These are phyloP conservation scores for Pseudocercospora macadamiae DNA, from an alignment of 2,329 filamentous ascomycete genomes.

Conservation along the genomic window DNA sequence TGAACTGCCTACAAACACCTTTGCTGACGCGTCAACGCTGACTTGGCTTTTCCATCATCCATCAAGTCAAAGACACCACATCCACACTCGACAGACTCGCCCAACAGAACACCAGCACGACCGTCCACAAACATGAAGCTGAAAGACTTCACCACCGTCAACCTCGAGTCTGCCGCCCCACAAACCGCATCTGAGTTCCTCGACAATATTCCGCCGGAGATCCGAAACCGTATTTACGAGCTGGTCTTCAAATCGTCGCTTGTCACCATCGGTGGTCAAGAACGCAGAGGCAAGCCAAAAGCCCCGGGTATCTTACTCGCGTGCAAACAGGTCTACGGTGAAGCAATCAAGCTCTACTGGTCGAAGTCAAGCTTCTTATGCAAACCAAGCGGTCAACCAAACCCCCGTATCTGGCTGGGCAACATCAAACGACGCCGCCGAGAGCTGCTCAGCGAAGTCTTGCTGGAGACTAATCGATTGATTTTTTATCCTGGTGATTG, in stretches of 20 bases:
- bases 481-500: too few relatives aligned
- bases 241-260: neutral
- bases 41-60: too few relatives aligned
- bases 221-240: conserved; percentile 15
- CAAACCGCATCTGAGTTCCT: neutral
- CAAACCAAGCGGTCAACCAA: neutral
- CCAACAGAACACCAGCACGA: too few relatives aligned
- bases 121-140: too few relatives aligned
- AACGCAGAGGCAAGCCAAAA: neutral
- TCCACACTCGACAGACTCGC: too few relatives aligned
- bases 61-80: too few relatives aligned
- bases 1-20: too few relatives aligned
- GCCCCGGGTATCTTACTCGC: neutral
- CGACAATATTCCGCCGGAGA: conserved; percentile 2
- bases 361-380: neutral
- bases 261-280: neutral
- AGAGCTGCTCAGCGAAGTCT: neutral
- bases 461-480: too few relatives aligned
- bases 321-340: neutral
- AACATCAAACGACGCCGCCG: neutral
- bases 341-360: neutral
- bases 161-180: neutral
- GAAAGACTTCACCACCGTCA: neutral
- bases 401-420: neutral
- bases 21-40: too few relatives aligned